Evolutionary conservation across 2,329 filamentous ascomycete genomes (phyloP).

Genomic region (Aspergillus sp.): DNA sequence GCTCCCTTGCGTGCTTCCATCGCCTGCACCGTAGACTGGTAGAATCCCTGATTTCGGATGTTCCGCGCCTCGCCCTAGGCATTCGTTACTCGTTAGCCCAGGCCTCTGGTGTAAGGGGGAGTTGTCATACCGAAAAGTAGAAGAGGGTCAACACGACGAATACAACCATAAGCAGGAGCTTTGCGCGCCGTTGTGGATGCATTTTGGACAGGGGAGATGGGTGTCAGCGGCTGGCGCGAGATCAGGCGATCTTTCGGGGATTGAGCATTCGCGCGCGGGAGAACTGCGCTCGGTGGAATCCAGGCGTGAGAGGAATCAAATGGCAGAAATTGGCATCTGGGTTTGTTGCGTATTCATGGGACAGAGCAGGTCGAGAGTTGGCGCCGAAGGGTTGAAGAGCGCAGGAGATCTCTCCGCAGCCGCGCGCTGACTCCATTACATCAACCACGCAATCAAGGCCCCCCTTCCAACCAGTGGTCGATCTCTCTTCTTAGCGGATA

Average conservation of each 20-base stretch:
- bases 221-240: neutral
- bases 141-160: constrained; percentile 58
- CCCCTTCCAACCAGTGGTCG: too few species aligned
- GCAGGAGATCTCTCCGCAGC: too few species aligned
- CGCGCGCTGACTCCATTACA: too few species aligned
- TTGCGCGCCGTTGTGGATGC: constrained; percentile 62
- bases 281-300: too few species aligned
- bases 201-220: constrained; percentile 43
- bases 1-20: constrained; percentile 40
- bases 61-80: constrained; percentile 31
- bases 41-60: constrained; percentile 41
- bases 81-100: constrained; percentile 4
- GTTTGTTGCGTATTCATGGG: too few species aligned
- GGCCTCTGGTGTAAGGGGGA: neutral
- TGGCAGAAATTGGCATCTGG: too few species aligned
- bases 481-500: too few species aligned
- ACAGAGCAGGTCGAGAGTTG: too few species aligned
- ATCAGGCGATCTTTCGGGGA: neutral
- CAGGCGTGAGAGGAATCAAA: too few species aligned
- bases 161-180: constrained; percentile 55
- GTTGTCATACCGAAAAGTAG: constrained; percentile 58
- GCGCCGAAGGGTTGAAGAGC: too few species aligned
- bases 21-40: constrained; percentile 46
- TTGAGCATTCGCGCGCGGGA: too few species aligned
- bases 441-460: too few species aligned